phyloP scores from a whole-genome alignment of 2,329 filamentous ascomycete genomes.

The Aspergillus sp. region DNA sequence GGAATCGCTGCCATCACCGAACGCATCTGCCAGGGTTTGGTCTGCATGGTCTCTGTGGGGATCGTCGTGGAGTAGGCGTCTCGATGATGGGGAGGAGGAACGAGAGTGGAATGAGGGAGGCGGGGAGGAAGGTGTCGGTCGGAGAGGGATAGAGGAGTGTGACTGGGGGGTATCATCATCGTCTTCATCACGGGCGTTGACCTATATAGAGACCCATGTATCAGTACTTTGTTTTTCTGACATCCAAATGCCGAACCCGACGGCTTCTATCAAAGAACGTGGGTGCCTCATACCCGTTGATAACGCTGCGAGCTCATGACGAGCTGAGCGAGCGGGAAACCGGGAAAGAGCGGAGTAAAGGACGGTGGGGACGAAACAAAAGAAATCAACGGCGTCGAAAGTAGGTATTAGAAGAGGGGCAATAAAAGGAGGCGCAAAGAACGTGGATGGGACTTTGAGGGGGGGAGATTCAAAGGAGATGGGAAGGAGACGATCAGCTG shows the following conservation, averaged over 20 bases:
- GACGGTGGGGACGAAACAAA: conserved; percentile 16
- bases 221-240: background rate
- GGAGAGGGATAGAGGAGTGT: conserved; percentile 34
- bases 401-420: conserved; percentile 10
- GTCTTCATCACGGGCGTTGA: conserved; percentile 48
- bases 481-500: conserved; percentile 16
- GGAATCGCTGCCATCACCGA: conserved; percentile 75
- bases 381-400: conserved; percentile 12
- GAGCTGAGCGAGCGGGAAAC: conserved; percentile 38
- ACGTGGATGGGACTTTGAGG: conserved; percentile 24
- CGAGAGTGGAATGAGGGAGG: conserved; percentile 85
- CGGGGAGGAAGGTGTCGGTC: conserved; percentile 43
- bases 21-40: conserved; percentile 85
- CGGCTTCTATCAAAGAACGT: conserved; percentile 16
- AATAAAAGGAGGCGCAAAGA: conserved; percentile 21
- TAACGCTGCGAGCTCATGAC: conserved; percentile 54
- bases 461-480: conserved; percentile 24
- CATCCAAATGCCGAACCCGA: background rate
- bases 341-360: conserved; percentile 11
- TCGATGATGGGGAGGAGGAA: conserved; percentile 65
- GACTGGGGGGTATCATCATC: conserved; percentile 37
- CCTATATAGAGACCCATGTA: conserved; percentile 19
- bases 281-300: conserved; percentile 44
- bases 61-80: conserved; percentile 56
- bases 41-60: conserved; percentile 63